A percentile compares a stretch with the other conserved stretches of the same genome.
Evolutionary conservation across 2,329 filamentous ascomycete species (phyloP).

Genomic region (Furcasterigmium sp.): DNA sequence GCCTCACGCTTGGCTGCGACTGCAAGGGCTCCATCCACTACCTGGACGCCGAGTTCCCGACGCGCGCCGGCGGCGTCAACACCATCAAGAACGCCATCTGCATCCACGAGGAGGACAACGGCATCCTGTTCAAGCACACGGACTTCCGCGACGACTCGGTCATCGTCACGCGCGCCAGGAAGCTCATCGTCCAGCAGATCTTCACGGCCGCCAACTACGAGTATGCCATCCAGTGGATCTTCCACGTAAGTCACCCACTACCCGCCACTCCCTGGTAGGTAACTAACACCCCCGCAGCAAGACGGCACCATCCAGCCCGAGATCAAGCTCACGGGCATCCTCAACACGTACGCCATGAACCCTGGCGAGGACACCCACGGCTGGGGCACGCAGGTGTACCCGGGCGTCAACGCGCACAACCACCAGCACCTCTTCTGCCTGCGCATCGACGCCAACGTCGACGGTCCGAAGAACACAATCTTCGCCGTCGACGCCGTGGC

Average conservation of each 20-base stretch:
- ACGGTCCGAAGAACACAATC: slow-evolving; percentile 78
- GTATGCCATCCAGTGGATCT: slow-evolving; percentile 73
- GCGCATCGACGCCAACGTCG: slow-evolving; percentile 80
- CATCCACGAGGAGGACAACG: slow-evolving; percentile 89
- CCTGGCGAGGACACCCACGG: slow-evolving; percentile 75
- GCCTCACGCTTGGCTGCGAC: slow-evolving; percentile 69
- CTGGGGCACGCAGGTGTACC: slow-evolving; percentile 90
- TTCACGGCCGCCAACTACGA: slow-evolving; percentile 97
- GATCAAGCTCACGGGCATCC: slow-evolving; percentile 84
- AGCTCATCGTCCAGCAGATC: slow-evolving; percentile 83
- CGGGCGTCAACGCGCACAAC: slow-evolving; percentile 88
- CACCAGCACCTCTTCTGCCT: slow-evolving; percentile 95
- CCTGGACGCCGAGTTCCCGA: slow-evolving; percentile 81
- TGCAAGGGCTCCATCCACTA: slow-evolving; percentile 92
- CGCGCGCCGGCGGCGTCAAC: slow-evolving; percentile 66
- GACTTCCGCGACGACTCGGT: slow-evolving; percentile 88
- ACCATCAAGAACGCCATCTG: slow-evolving; percentile 93
- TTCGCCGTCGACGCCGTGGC: slow-evolving; percentile 74
- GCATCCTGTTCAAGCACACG: slow-evolving; percentile 90
- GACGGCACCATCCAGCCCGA: slow-evolving; percentile 90
- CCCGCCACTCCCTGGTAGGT: neutral
- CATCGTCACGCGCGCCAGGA: slow-evolving; percentile 80
- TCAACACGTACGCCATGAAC: slow-evolving; percentile 85
- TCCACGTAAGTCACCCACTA: slow-evolving; percentile 46
- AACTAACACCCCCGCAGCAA: slow-evolving; percentile 41